phyloP scores from a whole-genome alignment of 2,329 filamentous ascomycete genomes.

The Aphanocladium album region DNA sequence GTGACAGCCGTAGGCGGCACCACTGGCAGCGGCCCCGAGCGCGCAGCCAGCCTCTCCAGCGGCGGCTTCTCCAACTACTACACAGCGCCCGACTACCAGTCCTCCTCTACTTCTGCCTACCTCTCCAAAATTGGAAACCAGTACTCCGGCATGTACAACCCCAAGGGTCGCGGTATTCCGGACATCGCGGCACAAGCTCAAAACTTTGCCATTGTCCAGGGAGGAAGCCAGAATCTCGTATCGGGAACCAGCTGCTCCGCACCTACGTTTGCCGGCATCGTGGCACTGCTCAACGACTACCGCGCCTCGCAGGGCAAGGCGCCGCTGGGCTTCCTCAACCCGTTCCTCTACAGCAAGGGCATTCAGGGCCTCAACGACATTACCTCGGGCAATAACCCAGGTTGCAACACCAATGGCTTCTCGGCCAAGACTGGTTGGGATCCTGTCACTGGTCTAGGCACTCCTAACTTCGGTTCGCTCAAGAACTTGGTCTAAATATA shows the following conservation, averaged over 20 bases:
- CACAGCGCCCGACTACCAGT: slow-evolving; percentile 42
- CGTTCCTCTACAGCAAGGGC: slow-evolving; percentile 31
- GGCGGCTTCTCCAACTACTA: slow-evolving; percentile 48
- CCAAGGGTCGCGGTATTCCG: slow-evolving; percentile 37
- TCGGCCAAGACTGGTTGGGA: not conserved
- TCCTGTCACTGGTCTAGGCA: not conserved
- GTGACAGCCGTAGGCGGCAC: slow-evolving; percentile 6
- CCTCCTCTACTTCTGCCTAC: slow-evolving; percentile 33
- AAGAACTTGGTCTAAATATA: no score
- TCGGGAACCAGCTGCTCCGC: slow-evolving; percentile 18
- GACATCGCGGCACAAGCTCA: slow-evolving; percentile 29
- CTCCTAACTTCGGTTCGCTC: not conserved
- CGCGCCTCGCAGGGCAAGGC: slow-evolving; percentile 14
- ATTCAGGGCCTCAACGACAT: slow-evolving; percentile 34
- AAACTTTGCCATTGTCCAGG: no score
- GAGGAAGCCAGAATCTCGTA: no score
- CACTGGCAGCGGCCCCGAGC: slow-evolving; percentile 7
- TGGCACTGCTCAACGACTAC: slow-evolving; percentile 20
- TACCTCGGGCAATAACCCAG: slow-evolving; percentile 31
- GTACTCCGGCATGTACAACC: slow-evolving; percentile 35
- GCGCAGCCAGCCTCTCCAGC: slow-evolving; percentile 40
- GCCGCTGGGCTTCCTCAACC: slow-evolving; percentile 38
- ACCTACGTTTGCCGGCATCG: slow-evolving; percentile 19
- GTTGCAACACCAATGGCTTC: slow-evolving; percentile 26
- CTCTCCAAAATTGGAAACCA: slow-evolving; percentile 30